Evolutionary conservation across 2,329 filamentous ascomycete species (phyloP).

Genomic region (Phoma sp.): DNA sequence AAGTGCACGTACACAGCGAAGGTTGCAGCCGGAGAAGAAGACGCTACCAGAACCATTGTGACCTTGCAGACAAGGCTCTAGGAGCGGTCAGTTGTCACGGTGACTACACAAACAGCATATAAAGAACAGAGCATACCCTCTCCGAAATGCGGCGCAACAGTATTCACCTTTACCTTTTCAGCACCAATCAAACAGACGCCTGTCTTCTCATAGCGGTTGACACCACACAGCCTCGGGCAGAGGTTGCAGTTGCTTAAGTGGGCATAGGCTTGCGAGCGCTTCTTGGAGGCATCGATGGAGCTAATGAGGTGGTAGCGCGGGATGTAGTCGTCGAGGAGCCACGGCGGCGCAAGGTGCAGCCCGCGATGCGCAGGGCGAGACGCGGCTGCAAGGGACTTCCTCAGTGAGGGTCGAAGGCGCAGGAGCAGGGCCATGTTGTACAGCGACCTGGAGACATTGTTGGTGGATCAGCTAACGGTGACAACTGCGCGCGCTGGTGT

Average conservation of each 20-base stretch:
- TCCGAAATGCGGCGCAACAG: slow-evolving; percentile 84
- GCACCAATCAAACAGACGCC: slow-evolving; percentile 79
- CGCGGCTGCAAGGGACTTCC: background rate
- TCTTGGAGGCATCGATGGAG: slow-evolving; percentile 71
- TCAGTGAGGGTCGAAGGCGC: slow-evolving; percentile 20
- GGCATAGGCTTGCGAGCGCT: slow-evolving; percentile 74
- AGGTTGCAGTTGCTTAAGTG: slow-evolving; percentile 82
- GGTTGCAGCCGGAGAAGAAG: slow-evolving; percentile 79
- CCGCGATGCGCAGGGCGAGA: slow-evolving; percentile 28
- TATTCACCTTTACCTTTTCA: slow-evolving; percentile 77
- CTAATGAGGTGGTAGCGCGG: slow-evolving; percentile 74
- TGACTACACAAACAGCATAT: too few species aligned
- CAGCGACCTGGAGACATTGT: slow-evolving; percentile 3
- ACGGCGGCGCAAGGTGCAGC: slow-evolving; percentile 65
- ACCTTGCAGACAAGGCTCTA: slow-evolving; percentile 81
- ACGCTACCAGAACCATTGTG: slow-evolving; percentile 80
- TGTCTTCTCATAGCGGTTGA: slow-evolving; percentile 80
- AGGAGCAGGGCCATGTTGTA: slow-evolving; percentile 19
- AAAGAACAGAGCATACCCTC: slow-evolving; percentile 53
- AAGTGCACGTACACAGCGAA: slow-evolving; percentile 62
- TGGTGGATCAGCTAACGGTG: background rate
- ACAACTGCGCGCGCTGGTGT: background rate
- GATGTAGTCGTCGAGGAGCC: slow-evolving; percentile 74
- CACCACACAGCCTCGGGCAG: slow-evolving; percentile 76
- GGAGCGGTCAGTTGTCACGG: slow-evolving; percentile 1